These are phyloP conservation scores for Epichloe hybrida DNA, from an alignment of 2,329 filamentous ascomycete genomes.

Conservation along the genomic window DNA sequence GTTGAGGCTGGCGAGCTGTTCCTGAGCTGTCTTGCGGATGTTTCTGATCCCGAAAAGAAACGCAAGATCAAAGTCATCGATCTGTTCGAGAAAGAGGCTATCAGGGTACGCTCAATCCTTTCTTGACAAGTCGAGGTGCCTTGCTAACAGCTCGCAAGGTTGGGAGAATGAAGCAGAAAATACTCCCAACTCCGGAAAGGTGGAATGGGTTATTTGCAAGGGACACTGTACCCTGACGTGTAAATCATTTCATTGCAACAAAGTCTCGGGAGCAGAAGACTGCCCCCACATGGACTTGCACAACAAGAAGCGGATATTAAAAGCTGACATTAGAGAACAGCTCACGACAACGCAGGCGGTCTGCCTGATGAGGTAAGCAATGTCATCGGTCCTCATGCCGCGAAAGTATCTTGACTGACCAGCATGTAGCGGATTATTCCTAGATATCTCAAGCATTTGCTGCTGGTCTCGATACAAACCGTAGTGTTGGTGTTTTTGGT, in stretches of 20 bases:
- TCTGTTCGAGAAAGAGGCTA: conserved; percentile 67
- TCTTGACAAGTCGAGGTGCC: too few relatives aligned
- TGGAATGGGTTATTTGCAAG: conserved; percentile 75
- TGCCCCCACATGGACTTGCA: too few relatives aligned
- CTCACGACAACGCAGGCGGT: conserved; percentile 52
- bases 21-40: too few relatives aligned
- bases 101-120: conserved; percentile 6
- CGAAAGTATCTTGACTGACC: background rate
- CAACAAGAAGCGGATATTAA: too few relatives aligned
- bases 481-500: conserved; percentile 10
- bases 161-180: conserved; percentile 52
- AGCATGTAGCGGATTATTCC: conserved; percentile 17
- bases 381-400: conserved; percentile 10
- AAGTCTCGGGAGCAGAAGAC: too few relatives aligned
- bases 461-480: conserved; percentile 13
- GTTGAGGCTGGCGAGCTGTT: too few relatives aligned
- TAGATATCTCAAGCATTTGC: conserved; percentile 17
- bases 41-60: conserved; percentile 62
- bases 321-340: too few relatives aligned
- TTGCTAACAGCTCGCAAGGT: conserved; percentile 27
- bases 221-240: conserved; percentile 33
- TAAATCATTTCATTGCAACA: background rate
- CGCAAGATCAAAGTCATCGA: conserved; percentile 51
- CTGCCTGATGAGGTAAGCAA: conserved; percentile 53
- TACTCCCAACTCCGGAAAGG: conserved; percentile 54